phyloP scores from a whole-genome alignment of 2,329 filamentous ascomycete species.

The Paracoccidioides lutzii region DNA sequence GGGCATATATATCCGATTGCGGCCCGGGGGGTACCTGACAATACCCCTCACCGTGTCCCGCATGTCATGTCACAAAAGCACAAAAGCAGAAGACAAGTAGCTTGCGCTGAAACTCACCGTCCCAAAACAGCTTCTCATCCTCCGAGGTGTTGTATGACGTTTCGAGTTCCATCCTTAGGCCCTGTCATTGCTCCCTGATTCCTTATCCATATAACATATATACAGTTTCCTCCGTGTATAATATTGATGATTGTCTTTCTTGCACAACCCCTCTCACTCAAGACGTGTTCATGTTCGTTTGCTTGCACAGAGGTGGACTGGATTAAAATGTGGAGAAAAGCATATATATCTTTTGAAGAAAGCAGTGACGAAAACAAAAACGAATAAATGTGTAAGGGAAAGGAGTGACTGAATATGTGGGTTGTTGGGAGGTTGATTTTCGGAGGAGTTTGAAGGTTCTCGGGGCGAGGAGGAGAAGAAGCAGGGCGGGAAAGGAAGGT shows the following conservation, averaged over 20 bases:
- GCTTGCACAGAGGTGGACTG: too few relatives aligned
- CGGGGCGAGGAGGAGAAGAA: too few relatives aligned
- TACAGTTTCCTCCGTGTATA: not conserved
- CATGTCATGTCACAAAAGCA: not conserved
- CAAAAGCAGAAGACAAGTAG: not conserved
- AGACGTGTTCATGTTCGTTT: too few relatives aligned
- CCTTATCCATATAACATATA: conserved; percentile 13
- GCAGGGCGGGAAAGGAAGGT: not conserved
- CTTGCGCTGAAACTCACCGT: conserved; percentile 45
- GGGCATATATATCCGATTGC: not conserved
- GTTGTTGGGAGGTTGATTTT: not conserved
- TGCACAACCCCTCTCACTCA: too few relatives aligned
- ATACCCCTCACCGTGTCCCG: not conserved
- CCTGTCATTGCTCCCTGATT: conserved; percentile 20
- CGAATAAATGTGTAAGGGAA: not conserved
- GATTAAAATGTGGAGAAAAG: too few relatives aligned
- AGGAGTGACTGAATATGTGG: not conserved
- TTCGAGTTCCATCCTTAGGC: conserved; percentile 48
- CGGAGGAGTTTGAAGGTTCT: not conserved
- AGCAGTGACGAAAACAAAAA: not conserved
- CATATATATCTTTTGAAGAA: not conserved
- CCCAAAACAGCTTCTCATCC: conserved; percentile 79
- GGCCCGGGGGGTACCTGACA: not conserved
- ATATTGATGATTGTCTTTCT: too few relatives aligned
- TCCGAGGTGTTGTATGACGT: conserved; percentile 50